Conservation (phyloP, 495 filamentous ascomycete genomes). For the Penicillium pancosmium region DNA sequence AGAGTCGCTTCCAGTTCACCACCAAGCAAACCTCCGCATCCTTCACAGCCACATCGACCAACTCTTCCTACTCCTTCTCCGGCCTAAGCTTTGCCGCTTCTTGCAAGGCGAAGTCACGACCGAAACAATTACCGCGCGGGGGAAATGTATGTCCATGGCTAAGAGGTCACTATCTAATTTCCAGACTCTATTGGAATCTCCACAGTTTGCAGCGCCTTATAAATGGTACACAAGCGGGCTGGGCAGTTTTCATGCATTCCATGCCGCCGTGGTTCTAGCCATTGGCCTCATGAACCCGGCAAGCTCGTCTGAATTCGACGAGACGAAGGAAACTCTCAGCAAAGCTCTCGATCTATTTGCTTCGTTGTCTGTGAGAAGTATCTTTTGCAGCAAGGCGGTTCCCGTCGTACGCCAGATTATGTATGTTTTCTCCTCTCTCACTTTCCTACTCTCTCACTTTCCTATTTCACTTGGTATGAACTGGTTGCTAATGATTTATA, state of each 20-base stretch:
- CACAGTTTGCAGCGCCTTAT: conserved; percentile 40
- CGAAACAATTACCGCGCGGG: conserved; percentile 40
- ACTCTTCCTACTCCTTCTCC: conserved; percentile 48
- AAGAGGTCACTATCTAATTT: conserved; percentile 46
- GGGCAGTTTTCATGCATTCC: conserved; percentile 47
- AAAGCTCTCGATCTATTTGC: conserved; percentile 42
- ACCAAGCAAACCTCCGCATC: conserved; percentile 49
- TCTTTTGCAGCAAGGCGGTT: conserved; percentile 47
- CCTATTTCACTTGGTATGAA: not conserved
- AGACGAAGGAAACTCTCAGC: conserved; percentile 35
- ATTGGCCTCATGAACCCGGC: conserved; percentile 36
- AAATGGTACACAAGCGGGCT: conserved; percentile 51
- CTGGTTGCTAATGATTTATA: conserved; percentile 1
- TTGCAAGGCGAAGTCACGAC: conserved; percentile 45
- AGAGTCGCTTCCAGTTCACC: conserved; percentile 37
- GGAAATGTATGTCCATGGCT: conserved; percentile 47
- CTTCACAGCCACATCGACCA: conserved; percentile 52
- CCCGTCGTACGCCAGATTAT: conserved; percentile 42
- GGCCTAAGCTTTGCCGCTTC: conserved; percentile 44
- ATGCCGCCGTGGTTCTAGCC: conserved; percentile 40
- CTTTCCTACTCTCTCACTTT: not conserved
- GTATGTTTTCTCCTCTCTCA: conserved; percentile 23
- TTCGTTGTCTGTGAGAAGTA: conserved; percentile 41
- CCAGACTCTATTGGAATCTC: conserved; percentile 36
- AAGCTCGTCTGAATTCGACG: conserved; percentile 35